Percentiles rank a stretch among this genome's conserved stretches.
These are phyloP conservation scores for Scytalidium sp. DNA, from an alignment of 2,329 filamentous ascomycete genomes.

Conservation along the genomic window DNA sequence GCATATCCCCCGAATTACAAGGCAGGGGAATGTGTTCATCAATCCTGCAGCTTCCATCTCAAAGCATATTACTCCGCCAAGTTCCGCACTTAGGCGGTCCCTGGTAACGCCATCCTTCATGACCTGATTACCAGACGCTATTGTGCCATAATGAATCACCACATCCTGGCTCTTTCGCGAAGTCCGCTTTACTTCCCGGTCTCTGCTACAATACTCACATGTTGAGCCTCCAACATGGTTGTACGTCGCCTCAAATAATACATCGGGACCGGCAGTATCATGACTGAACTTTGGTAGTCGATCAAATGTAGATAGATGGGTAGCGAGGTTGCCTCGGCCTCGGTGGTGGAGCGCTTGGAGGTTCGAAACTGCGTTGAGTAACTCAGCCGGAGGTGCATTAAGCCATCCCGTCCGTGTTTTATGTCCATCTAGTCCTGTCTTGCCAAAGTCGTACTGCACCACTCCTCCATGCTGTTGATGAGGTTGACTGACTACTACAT, in stretches of 20 bases:
- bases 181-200: neutral
- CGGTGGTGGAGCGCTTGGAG: conserved; percentile 4
- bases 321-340: conserved; percentile 2
- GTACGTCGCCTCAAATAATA: conserved; percentile 7
- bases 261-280: conserved; percentile 1
- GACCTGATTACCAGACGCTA: conserved; percentile 11
- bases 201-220: conserved; percentile 6
- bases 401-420: conserved; percentile 7
- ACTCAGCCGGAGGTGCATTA: conserved; percentile 7
- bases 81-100: conserved; percentile 3
- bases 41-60: too few species aligned
- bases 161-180: neutral
- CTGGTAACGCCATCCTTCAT: conserved; percentile 8
- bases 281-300: neutral
- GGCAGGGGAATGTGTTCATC: conserved; percentile 3
- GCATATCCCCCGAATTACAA: conserved; percentile 7
- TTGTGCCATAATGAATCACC: conserved; percentile 10
- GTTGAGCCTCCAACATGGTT: conserved; percentile 2
- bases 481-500: conserved; percentile 24
- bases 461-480: conserved; percentile 4
- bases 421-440: conserved; percentile 5
- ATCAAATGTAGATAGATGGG: conserved; percentile 1
- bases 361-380: conserved; percentile 4
- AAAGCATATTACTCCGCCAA: neutral
- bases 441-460: conserved; percentile 14